Conservation (phyloP, 148 eudicot genomes). For the Linanthus parryae region DNA sequence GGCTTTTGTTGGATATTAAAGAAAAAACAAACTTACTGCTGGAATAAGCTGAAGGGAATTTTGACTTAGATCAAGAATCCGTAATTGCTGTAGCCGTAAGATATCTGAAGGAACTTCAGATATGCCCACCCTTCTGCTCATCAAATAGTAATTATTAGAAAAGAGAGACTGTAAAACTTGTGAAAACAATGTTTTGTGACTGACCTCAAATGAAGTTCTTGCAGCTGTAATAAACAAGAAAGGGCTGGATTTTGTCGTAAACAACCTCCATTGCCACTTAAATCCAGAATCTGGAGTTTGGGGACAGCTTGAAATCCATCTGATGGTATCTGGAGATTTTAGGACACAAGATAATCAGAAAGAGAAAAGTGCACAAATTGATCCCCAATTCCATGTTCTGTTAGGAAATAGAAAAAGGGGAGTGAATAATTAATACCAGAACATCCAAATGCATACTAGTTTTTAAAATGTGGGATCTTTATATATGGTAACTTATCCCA, state of each 20-base stretch:
- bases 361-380: no score
- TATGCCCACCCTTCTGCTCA: conserved; percentile 64
- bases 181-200: neutral
- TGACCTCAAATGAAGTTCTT: conserved; percentile 89
- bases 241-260: conserved; percentile 53
- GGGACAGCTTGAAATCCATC: conserved; percentile 65
- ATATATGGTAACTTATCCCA: no score
- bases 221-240: conserved; percentile 59
- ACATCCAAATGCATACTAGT: no score
- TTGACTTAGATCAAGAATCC: conserved; percentile 80
- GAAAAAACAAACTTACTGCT: conserved; percentile 27
- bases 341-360: no score
- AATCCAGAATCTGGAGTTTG: conserved; percentile 74
- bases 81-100: conserved; percentile 46
- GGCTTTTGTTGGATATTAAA: neutral
- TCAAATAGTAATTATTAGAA: conserved; percentile 15
- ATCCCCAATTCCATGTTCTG: no score
- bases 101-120: conserved; percentile 67
- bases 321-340: conserved; percentile 53
- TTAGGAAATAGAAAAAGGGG: no score
- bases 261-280: conserved; percentile 73
- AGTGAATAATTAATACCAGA: no score
- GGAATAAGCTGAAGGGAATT: conserved; percentile 64
- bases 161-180: neutral
- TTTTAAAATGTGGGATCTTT: no score